Base-by-base conservation (phyloP, 768 basidiomycete genomes). In the Leucocoprinus leucothites region DNA sequence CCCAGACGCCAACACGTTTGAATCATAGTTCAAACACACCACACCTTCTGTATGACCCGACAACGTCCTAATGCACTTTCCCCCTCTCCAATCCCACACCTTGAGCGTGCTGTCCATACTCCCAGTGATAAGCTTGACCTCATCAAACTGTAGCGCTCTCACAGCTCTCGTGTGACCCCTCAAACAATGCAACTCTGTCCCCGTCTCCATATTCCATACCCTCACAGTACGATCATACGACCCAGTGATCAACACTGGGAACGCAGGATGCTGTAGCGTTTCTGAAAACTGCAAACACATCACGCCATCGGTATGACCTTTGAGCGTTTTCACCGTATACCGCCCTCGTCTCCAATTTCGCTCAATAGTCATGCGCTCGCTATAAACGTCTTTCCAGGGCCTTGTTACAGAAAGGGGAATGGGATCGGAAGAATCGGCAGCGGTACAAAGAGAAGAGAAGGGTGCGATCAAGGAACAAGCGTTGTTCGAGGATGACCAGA, bases 321-420 rank as follows among this genome's bases (percentile, higher is more conserved):
- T 86, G 53, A 98, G 77, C 0, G 87, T 91, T 45, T 88, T 88
- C 35, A 89, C 87, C 4, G 80, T 86, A 70, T 87, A 96, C 28
- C 92, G 84, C 9, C 96, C 96, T 43, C 92, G 86, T 18, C 96
- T 84, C 97, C 97, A 99, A 69, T 99, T 99, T 46, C 94, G 84
- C 71, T 98, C 97, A 42, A 99, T 84, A 18, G 87, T 86, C 69
- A 98, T 84, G n/a, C 97, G 87, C 68, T 99, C 97, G 66, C 90
- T 92, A 70, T 98, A 99, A 18, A 99, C 96, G 60, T 91, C 87
- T 68, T 99, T 99, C 97, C 97, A 99, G 0, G 96, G 97, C 42
- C 94, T 84, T 14, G 92, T 95, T 57, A 81, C 62, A 14, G 75
- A 73, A 22, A 69, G 43, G 69, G 65, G 24, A 6, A 34, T 34